Evolutionary conservation across 2,329 filamentous ascomycete genomes (phyloP).

Genomic region (Alternaria sp.): DNA sequence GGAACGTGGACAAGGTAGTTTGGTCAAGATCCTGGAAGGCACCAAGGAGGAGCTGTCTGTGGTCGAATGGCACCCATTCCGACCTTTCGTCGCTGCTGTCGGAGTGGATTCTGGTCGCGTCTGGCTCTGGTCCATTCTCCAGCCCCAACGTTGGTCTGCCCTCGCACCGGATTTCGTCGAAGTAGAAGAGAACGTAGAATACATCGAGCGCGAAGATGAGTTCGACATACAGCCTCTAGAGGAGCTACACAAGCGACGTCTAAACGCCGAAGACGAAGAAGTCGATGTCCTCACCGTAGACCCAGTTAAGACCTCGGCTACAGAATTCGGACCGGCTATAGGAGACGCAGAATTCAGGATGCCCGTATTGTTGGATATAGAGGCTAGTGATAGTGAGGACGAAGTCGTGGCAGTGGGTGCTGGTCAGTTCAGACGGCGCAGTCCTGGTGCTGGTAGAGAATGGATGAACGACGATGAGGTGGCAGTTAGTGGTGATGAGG

Average conservation of each 20-base stretch:
- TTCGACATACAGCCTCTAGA: conserved; percentile 97
- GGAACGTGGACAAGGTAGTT: conserved; percentile 91
- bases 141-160: conserved; percentile 96
- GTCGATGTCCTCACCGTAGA: conserved; percentile 88
- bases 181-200: conserved; percentile 98
- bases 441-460: conserved; percentile 76
- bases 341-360: conserved; percentile 75
- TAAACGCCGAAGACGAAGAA: conserved; percentile 92
- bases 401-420: conserved; percentile 74
- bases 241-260: conserved; percentile 87
- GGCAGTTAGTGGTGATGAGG: conserved; percentile 49
- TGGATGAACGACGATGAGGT: conserved; percentile 68
- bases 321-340: conserved; percentile 57
- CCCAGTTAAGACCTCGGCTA: conserved; percentile 62
- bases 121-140: conserved; percentile 95
- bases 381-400: conserved; percentile 94
- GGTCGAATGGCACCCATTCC: conserved; percentile 95
- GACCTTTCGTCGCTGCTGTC: conserved; percentile 87
- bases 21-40: conserved; percentile 96
- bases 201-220: conserved; percentile 93
- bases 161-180: conserved; percentile 96
- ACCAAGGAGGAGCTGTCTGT: conserved; percentile 96
- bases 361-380: conserved; percentile 91
- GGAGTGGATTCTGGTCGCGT: conserved; percentile 92
- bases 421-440: conserved; percentile 88